phyloP scores from a whole-genome alignment of 805 yeast species.

The Monosporozyma aquatica region DNA sequence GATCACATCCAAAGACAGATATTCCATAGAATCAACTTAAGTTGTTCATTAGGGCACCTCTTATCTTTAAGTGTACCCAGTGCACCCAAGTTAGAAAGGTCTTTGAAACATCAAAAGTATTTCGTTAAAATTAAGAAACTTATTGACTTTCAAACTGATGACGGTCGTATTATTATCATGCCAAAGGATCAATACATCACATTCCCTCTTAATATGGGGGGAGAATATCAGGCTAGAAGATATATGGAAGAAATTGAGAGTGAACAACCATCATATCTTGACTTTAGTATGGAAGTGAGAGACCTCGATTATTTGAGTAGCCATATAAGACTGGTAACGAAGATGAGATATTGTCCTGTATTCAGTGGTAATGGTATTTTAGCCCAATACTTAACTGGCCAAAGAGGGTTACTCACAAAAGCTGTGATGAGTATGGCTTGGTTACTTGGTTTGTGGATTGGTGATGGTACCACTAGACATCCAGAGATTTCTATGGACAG shows the following conservation, averaged over 20 bases:
- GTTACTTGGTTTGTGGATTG: constrained; percentile 36
- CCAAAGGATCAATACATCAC: constrained; percentile 21
- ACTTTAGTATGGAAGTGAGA: constrained; percentile 36
- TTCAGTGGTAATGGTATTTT: constrained; percentile 29
- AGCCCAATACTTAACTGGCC: constrained; percentile 24
- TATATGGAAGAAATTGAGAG: constrained; percentile 22
- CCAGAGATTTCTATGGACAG: constrained; percentile 28
- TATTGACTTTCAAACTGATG: constrained; percentile 15
- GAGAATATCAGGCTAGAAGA: constrained; percentile 19
- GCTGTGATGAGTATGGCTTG: constrained; percentile 29
- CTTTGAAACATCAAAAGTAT: constrained; percentile 12
- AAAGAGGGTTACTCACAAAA: constrained; percentile 17
- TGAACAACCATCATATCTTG: constrained; percentile 23
- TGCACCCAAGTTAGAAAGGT: constrained; percentile 18
- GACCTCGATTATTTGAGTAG: constrained; percentile 27
- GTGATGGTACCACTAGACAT: constrained; percentile 27
- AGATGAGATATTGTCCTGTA: constrained; percentile 32
- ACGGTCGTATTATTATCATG: constrained; percentile 15
- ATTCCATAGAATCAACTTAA: constrained; percentile 17
- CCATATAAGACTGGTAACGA: constrained; percentile 27
- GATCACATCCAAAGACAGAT: constrained; percentile 13
- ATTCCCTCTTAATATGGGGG: constrained; percentile 19
- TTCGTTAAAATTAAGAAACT: constrained; percentile 16
- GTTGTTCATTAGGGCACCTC: constrained; percentile 19
- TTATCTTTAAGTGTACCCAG: constrained; percentile 13